Conservation (phyloP, 768 basidiomycete genomes). For the Melanogaster broomeanus region DNA sequence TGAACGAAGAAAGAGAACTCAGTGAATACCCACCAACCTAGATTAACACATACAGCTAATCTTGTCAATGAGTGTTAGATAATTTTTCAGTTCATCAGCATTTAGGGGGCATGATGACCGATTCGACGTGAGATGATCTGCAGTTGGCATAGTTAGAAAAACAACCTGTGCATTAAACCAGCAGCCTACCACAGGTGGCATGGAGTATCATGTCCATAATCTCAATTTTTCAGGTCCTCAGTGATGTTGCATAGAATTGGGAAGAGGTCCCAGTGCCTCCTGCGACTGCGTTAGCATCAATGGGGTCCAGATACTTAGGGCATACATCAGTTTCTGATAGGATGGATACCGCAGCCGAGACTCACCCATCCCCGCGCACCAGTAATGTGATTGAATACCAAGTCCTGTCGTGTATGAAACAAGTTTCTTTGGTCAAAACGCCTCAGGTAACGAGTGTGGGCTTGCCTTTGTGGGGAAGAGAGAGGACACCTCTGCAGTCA, state of each 20-base stretch:
- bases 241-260: constrained; percentile 30
- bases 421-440: background rate
- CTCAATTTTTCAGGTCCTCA: constrained; percentile 26
- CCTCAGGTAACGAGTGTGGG: background rate
- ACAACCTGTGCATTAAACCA: no score
- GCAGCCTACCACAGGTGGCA: constrained; percentile 24
- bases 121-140: constrained; percentile 30
- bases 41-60: constrained; percentile 19
- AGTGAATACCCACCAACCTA: background rate
- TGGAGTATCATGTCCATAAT: constrained; percentile 25
- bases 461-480: constrained; percentile 26
- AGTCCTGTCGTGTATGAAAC: constrained; percentile 22
- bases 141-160: background rate
- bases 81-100: constrained; percentile 15
- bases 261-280: constrained; percentile 38
- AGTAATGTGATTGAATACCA: constrained; percentile 38
- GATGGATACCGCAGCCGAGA: background rate
- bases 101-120: constrained; percentile 26
- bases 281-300: constrained; percentile 10
- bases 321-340: constrained; percentile 7
- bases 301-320: background rate
- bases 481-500: constrained; percentile 23
- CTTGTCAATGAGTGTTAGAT: constrained; percentile 27
- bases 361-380: constrained; percentile 26
- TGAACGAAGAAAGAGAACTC: constrained; percentile 2